Evolutionary conservation across 2,329 filamentous ascomycete species (phyloP).

Genomic region (Aspergillus sp.): DNA sequence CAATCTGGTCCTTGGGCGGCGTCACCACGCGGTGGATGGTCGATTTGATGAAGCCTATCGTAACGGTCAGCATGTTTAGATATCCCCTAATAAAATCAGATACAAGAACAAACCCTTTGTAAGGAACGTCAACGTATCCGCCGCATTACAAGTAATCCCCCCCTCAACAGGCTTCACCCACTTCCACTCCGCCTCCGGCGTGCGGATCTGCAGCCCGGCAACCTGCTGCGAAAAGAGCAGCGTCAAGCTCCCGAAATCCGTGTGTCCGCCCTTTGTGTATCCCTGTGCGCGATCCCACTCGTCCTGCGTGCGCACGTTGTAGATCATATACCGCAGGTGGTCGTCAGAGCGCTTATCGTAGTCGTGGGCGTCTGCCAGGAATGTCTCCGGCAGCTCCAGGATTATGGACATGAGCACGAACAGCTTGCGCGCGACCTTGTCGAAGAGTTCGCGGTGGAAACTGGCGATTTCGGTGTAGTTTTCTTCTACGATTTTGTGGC

Average conservation of each 20-base stretch:
- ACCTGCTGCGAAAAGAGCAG: constrained; percentile 59
- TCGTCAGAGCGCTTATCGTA: constrained; percentile 59
- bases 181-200: constrained; percentile 48
- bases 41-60: constrained; percentile 41
- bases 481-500: constrained; percentile 45
- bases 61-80: not conserved
- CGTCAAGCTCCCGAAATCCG: constrained; percentile 58
- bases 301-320: constrained; percentile 50
- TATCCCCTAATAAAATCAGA: too few species aligned
- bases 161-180: constrained; percentile 51
- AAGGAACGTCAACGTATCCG: constrained; percentile 50
- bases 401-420: constrained; percentile 60
- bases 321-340: constrained; percentile 63
- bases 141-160: constrained; percentile 53
- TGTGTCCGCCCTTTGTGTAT: constrained; percentile 53
- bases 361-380: constrained; percentile 54
- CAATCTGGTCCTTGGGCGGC: constrained; percentile 46
- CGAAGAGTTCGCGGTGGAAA: constrained; percentile 53
- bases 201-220: constrained; percentile 56
- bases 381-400: constrained; percentile 59
- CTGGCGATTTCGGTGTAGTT: constrained; percentile 57
- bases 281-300: constrained; percentile 47
- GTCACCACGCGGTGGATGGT: constrained; percentile 47
- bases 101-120: constrained; percentile 41
- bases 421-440: constrained; percentile 55